Evolutionary conservation across 2,329 filamentous ascomycete species (phyloP), one percentile per base, ranked within the genome.

Genomic region (Ophiostoma populinum): DNA sequence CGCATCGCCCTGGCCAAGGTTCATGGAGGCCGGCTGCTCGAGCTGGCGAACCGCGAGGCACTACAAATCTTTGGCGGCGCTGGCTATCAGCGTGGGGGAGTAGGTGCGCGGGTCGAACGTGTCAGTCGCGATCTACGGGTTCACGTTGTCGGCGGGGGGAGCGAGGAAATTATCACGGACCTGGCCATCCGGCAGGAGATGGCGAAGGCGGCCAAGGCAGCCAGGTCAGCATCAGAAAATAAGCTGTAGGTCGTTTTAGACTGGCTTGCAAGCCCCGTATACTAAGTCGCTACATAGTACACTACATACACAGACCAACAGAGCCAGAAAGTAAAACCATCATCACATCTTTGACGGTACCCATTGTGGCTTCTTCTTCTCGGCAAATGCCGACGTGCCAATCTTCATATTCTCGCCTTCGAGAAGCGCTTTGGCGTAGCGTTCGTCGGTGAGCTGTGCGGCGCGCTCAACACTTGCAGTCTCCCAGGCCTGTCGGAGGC

Each of bases 401-500:
- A 49, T 48, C 32, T 32, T 38, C 41, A 49, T 47, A 37, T 50
- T 50, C 34, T 39, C 33, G 10, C 46, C 45, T 4, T 35, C 33
- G 12, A 35, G 16, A 17, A 50, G 42, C 1, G 41, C 40, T 16
- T 43, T 42, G 37, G 43, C 45, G 42, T 47, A 50, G 17, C 44
- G 31, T 12, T 42, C 39, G n/a, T 43, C 46, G 19, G 47, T 39
- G 3, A 39, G 32, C 17, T 45, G 30, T 19, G 46, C 43, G 4
- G 47, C 40, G 6, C 42, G 42, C 42, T 50, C 49, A 17, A 47
- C 47, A 24, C 42, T 46, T 17, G 40, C 48, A 7, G 39, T 67
- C 46, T 82, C 78, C 79, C 78, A 86, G 0, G 73, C 77, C 47
- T 78, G 55, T 50, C 77, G 68, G 19, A 87, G 50, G 0, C 79